These are phyloP conservation scores for Stenocarpella maydis DNA, from an alignment of 2,329 filamentous ascomycete species.

Conservation along the genomic window DNA sequence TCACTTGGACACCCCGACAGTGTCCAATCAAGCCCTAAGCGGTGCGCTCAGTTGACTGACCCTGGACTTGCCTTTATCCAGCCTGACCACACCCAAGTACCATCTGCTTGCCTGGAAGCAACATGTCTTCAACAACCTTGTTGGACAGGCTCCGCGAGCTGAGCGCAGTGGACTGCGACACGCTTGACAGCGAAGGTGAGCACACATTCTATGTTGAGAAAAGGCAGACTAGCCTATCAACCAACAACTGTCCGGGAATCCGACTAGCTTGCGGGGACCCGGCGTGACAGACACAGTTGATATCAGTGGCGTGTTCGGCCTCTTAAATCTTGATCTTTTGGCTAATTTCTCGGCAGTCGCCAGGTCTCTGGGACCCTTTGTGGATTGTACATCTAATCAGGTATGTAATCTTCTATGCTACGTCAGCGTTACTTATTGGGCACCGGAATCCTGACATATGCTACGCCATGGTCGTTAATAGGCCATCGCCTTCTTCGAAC, in stretches of 20 bases:
- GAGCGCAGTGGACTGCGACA: conserved; percentile 61
- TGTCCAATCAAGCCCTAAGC: background rate
- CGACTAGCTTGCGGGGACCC: background rate
- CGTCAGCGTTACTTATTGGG: background rate
- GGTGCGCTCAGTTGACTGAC: background rate
- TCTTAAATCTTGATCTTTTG: background rate
- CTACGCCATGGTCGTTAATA: conserved; percentile 35
- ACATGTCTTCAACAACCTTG: conserved; percentile 37
- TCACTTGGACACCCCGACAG: background rate
- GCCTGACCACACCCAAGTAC: background rate
- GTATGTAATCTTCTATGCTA: conserved; percentile 41
- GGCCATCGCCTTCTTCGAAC: conserved; percentile 60
- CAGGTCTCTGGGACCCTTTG: conserved; percentile 55
- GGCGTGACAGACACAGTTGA: background rate
- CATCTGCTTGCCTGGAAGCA: background rate
- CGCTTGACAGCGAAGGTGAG: conserved; percentile 56
- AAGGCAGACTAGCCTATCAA: no score
- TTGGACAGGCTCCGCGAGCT: conserved; percentile 53
- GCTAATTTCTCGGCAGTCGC: conserved; percentile 48
- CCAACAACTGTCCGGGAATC: no score
- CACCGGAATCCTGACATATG: conserved; percentile 10
- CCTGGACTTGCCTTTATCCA: background rate
- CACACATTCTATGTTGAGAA: background rate
- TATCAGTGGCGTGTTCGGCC: background rate
- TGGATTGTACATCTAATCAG: conserved; percentile 64